These are phyloP conservation scores for Rhinocladiella similis DNA, from an alignment of 2,329 filamentous ascomycete genomes.

Conservation along the genomic window DNA sequence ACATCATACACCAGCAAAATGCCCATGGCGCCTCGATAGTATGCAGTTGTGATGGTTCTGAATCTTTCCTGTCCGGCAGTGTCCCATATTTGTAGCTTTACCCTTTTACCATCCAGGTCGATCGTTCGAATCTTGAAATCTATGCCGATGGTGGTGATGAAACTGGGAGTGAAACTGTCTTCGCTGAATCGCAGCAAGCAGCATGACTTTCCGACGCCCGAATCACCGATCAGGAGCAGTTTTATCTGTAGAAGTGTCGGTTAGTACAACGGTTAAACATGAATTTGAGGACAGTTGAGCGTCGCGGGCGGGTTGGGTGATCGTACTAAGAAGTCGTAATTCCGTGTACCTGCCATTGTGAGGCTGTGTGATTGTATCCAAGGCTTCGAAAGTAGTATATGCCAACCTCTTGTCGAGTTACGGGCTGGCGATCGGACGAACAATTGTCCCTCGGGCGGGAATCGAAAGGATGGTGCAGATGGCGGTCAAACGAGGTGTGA, in stretches of 20 bases:
- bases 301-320: conserved; percentile 15
- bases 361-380: not conserved
- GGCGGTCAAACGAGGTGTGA: not conserved
- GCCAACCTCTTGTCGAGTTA: not conserved
- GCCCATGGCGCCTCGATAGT: conserved; percentile 98
- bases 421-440: not conserved
- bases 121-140: conserved; percentile 99
- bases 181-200: conserved; percentile 95
- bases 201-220: conserved; percentile 95
- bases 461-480: not conserved
- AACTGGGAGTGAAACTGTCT: conserved; percentile 95
- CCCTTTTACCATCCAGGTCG: conserved; percentile 96
- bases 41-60: conserved; percentile 97
- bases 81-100: conserved; percentile 99
- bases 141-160: conserved; percentile 99
- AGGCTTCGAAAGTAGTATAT: not conserved
- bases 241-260: conserved; percentile 69
- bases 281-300: conserved; percentile 17
- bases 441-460: not conserved
- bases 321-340: conserved; percentile 97
- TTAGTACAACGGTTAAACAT: not conserved
- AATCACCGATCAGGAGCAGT: conserved; percentile 93
- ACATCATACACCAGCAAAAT: conserved; percentile 98
- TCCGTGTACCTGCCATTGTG: conserved; percentile 90
- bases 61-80: conserved; percentile 98